Evolutionary conservation across 78 protist species (phyloP), one percentile per base, ranked within the genome.

Genomic region (Cavenderia fasciculata): DNA sequence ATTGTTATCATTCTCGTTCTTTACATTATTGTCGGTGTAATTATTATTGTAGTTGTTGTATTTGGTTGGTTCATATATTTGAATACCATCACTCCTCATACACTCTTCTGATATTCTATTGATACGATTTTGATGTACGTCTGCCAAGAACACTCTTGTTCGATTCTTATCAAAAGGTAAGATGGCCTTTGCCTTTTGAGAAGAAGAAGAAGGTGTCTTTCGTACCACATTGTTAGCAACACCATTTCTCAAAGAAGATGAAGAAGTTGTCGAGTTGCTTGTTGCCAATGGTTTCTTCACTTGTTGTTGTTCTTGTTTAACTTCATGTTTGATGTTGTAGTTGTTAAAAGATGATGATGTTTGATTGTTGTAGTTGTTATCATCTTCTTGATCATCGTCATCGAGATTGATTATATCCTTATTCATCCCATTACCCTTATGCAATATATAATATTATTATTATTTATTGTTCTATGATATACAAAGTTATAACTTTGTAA

Each of bases 111-210:
- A n/a, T n/a, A n/a, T n/a, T 10, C 59, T 36, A 16, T 59, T 59
- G 21, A 79, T 56, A 41, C 89, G 47, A 10, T 56, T 66, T 56
- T 79, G 78, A 40, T 79, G 89, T n/a, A 79, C n/a, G 10, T 49
- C 11, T 41, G 89, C 89, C 27, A 79, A 52, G 23, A 72, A 72
- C 12, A 31, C 8, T 16, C 34, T 18, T 44, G 16, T 46, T 12
- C 2, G 7, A 27, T 68, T 46, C 19, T 27, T 40, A 10, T 49
- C 47, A n/a, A 25, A 4, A 31, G 16, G 43, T 25, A 1, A 27
- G 7, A 47, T 47, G 25, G 18, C 41, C 16, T 33, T 34, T 62
- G 25, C 19, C n/a, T n/a, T n/a, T n/a, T n/a, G n/a, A n/a, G n/a
- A n/a, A n/a, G n/a, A n/a, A n/a, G n/a, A 2, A 31, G 11, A 3